Percentiles rank a stretch among this genome's conserved stretches.
These are phyloP conservation scores for Xerocomellus intermedius DNA, from an alignment of 768 basidiomycete genomes.

Conservation along the genomic window DNA sequence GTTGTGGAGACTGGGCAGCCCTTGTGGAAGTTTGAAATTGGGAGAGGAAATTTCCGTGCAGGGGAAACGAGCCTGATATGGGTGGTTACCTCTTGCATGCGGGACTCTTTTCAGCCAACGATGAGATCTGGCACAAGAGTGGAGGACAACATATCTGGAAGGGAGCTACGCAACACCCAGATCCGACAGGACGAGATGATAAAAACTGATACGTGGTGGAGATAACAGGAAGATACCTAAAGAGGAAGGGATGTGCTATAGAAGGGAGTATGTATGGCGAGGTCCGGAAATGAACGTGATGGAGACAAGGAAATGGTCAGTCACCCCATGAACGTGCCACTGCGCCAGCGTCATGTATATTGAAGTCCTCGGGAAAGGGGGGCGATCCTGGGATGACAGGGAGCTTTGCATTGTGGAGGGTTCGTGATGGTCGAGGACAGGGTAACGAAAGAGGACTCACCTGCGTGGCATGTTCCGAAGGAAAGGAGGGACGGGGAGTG, in stretches of 20 bases:
- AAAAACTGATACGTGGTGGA: conserved; percentile 32
- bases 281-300: conserved; percentile 35
- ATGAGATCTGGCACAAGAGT: conserved; percentile 19
- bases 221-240: conserved; percentile 30
- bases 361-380: conserved; percentile 27
- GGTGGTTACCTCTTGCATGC: conserved; percentile 10
- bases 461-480: conserved; percentile 2
- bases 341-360: conserved; percentile 31
- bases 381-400: conserved; percentile 10
- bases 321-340: conserved; percentile 36
- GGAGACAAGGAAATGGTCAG: conserved; percentile 20
- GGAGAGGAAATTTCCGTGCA: conserved; percentile 16
- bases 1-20: conserved; percentile 15
- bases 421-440: conserved; percentile 5
- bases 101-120: conserved; percentile 12
- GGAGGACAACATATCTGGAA: conserved; percentile 30
- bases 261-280: conserved; percentile 17
- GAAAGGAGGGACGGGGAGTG: conserved; percentile 5
- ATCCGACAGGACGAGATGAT: conserved; percentile 27
- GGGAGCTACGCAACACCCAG: conserved; percentile 25
- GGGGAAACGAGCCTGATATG: conserved; percentile 8
- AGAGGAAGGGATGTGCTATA: conserved; percentile 21
- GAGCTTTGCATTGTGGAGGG: conserved; percentile 9
- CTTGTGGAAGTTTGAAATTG: conserved; percentile 23
- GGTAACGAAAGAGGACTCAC: conserved; percentile 15